Base-by-base conservation (phyloP, 2,329 filamentous ascomycete species). In the Colletotrichum tabaci region DNA sequence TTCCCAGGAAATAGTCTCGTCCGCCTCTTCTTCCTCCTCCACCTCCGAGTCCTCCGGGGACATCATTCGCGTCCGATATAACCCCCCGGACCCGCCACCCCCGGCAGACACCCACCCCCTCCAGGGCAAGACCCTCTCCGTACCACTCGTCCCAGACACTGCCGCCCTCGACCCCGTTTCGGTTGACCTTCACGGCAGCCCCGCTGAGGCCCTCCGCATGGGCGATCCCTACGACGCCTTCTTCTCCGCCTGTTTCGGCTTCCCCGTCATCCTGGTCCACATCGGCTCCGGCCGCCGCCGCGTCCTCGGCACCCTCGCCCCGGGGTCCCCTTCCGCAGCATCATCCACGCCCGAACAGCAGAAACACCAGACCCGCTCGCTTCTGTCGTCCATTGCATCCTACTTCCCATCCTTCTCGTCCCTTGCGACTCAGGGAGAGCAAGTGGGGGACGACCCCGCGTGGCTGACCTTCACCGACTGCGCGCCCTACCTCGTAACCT, bases 401-500 rank as follows among this genome's bases (percentile, higher is more conserved):
- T 82, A 79, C 68, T 65, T 86, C 47, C 65, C 74, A 50, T 74
- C 75, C 13, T n/a, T 52, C 21, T 52, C 50, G 23, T 18, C 40
- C 50, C 30, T 55, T 50, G 15, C 55, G 46, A 40, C 40, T 61
- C n/a, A 44, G 52, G 1, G 6, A 40, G 42, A 18, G 72, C 70
- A 6, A 46, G 30, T 10, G 30, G 12, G 76, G 10, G n/a, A 15
- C 26, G 80, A 86, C 15, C 78, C 84, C 15, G 83, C 85, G 46
- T 87, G 84, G 77, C 86, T 96, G 53, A 89, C 88, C 2, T 96
- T 96, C 81, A 89, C 90, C 49, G 94, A 96, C 80, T 89, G 89
- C 74, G 93, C 93, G 1, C 92, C 94, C 0, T 93, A 93, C 79
- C 87, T 98, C 16, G 81, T 98, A 30, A 87, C 92, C 6, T 93